Evolutionary conservation across 1,284 basidiomycete species (phyloP).

Genomic region (Psilocybe mexicana): DNA sequence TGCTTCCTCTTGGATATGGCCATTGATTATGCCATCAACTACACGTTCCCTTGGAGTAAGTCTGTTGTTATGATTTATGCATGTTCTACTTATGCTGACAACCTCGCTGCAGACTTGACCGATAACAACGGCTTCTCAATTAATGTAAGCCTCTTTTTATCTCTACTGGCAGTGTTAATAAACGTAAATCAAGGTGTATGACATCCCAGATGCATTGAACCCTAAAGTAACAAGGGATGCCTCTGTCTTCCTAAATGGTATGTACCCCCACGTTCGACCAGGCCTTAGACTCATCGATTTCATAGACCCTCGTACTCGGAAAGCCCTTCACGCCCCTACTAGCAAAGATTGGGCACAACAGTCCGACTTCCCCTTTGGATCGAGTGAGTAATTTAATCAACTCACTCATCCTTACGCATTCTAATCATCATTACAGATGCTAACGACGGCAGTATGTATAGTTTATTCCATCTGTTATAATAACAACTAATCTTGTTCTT

Average conservation of each 20-base stretch:
- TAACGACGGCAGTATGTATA: slow-evolving; percentile 19
- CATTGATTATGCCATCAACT: slow-evolving; percentile 62
- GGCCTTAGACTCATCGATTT: neutral
- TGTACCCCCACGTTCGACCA: slow-evolving; percentile 10
- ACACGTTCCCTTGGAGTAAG: slow-evolving; percentile 67
- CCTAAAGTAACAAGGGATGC: slow-evolving; percentile 49
- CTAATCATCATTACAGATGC: slow-evolving; percentile 6
- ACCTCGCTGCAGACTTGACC: slow-evolving; percentile 32
- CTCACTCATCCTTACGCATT: neutral
- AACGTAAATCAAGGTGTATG: slow-evolving; percentile 40
- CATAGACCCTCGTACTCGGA: slow-evolving; percentile 51
- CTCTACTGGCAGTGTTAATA: neutral
- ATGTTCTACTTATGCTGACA: neutral
- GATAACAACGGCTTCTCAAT: slow-evolving; percentile 38
- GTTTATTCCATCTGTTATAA: neutral
- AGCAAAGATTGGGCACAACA: slow-evolving; percentile 55
- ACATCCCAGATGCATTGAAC: slow-evolving; percentile 54
- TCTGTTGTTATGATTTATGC: neutral
- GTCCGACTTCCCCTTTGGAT: slow-evolving; percentile 50
- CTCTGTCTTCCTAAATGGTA: slow-evolving; percentile 63
- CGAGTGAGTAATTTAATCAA: slow-evolving; percentile 17
- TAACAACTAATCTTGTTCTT: neutral
- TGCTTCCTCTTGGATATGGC: slow-evolving; percentile 55
- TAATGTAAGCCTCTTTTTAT: slow-evolving; percentile 31
- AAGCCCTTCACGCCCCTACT: slow-evolving; percentile 70